phyloP scores from a whole-genome alignment of 129 eudicot species.

The Artemisia argyi region DNA sequence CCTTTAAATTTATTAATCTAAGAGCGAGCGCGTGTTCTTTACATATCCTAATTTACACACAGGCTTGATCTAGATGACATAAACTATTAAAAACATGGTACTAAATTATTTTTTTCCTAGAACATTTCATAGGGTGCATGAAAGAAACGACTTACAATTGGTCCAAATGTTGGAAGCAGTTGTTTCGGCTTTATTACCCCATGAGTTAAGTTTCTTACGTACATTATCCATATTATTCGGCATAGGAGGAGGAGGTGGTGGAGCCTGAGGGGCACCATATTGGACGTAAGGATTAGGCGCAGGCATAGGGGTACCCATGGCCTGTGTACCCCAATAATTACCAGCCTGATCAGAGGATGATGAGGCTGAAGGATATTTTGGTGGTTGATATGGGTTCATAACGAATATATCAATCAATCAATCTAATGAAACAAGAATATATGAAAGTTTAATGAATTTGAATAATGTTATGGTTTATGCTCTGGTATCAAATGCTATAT shows the following conservation, averaged over 20 bases:
- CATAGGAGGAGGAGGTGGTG: slow-evolving; percentile 48
- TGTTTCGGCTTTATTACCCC: slow-evolving; percentile 63
- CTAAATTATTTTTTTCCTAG: no score
- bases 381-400: slow-evolving; percentile 28
- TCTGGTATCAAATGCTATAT: not conserved
- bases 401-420: not conserved
- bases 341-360: slow-evolving; percentile 16
- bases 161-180: slow-evolving; percentile 70
- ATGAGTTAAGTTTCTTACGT: slow-evolving; percentile 54
- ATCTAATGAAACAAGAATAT: no score
- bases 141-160: slow-evolving; percentile 42
- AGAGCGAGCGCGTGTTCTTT: no score
- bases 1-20: no score
- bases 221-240: slow-evolving; percentile 39
- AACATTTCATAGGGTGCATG: no score
- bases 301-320: slow-evolving; percentile 25
- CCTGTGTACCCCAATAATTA: slow-evolving; percentile 27
- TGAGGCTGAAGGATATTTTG: slow-evolving; percentile 10
- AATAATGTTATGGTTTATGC: no score
- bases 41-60: no score
- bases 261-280: slow-evolving; percentile 40
- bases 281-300: slow-evolving; percentile 53
- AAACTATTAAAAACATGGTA: no score
- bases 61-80: no score
- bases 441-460: no score